Base-by-base conservation (phyloP, 1,284 basidiomycete genomes). In the Xanthoconium separans region DNA sequence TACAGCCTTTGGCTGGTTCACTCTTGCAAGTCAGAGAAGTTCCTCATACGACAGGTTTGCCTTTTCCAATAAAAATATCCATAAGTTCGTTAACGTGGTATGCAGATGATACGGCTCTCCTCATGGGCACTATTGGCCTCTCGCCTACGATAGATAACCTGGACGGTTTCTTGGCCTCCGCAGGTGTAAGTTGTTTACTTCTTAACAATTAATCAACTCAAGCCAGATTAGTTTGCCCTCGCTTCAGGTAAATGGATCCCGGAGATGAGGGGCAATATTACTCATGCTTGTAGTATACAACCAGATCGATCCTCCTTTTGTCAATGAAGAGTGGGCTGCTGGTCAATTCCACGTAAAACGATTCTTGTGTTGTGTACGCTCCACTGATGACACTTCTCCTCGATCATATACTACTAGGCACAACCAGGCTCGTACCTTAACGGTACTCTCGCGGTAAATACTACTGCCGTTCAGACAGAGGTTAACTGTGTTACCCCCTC, bases 1-100 rank as follows among this genome's bases (percentile, higher is more conserved):
- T 82, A 20, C 83, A 83, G 60, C 81, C 84, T 7, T 64, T 86
- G 7, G 83, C 84, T 15, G 78, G 80, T 20, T 73, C 83, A 7
- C 72, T 85, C 30, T 79, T 86, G 56, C 76, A 81, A 56, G 65
- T 86, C 31, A 71, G 71, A 55, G 73, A 78, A 50, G 61, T 72
- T 15, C 56, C 69, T 15, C 64, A 77, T 41, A 62, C 68, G 9
- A 42, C 64, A 20, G 50, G 81, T 82, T 59, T 48, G 68, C 55
- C 29, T 27, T 22, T 37, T 16, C 4, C 10, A 8, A 4, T 39
- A 12, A 47, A 29, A n/a, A 36, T 24, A 18, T n/a, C 15, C 9
- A 31, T 22, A n/a, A 20, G 18, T 6, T 40, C 5, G 10, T 33
- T 66, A 11, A 67, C 22, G 9, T 47, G 11, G 4, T 31, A 29